Evolutionary conservation across 345 rosid genomes (phyloP).

Genomic region (Eutrema japonicum): DNA sequence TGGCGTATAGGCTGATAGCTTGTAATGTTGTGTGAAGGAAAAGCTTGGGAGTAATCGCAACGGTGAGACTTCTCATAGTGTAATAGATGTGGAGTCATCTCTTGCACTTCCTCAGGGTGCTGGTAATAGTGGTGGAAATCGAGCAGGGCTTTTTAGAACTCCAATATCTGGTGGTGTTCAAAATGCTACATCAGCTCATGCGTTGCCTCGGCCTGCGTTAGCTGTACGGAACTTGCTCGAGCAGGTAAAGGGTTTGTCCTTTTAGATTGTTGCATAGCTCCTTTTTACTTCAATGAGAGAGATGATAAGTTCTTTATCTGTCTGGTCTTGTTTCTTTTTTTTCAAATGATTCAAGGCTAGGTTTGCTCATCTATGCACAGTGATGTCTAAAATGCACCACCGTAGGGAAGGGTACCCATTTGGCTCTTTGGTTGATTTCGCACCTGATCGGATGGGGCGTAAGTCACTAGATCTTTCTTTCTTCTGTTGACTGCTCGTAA

Average conservation of each 20-base stretch:
- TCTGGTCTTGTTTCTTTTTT: slow-evolving; percentile 11
- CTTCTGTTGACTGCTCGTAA: slow-evolving; percentile 14
- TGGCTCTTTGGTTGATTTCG: slow-evolving; percentile 96
- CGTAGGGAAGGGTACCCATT: slow-evolving; percentile 96
- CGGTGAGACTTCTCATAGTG: slow-evolving; percentile 47
- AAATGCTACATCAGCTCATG: slow-evolving; percentile 97
- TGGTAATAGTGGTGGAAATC: slow-evolving; percentile 70
- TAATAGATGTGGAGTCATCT: slow-evolving; percentile 57
- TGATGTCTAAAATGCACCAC: slow-evolving; percentile 97
- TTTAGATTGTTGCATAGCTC: background rate
- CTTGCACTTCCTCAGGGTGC: slow-evolving; percentile 52
- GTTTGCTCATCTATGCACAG: slow-evolving; percentile 95
- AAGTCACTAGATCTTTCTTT: slow-evolving; percentile 45
- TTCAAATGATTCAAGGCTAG: slow-evolving; percentile 65
- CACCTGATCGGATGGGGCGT: slow-evolving; percentile 93
- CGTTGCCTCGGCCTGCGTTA: slow-evolving; percentile 87
- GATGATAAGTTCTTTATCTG: background rate
- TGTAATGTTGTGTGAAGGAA: slow-evolving; percentile 61
- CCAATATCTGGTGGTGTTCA: slow-evolving; percentile 99
- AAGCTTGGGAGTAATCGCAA: slow-evolving; percentile 44
- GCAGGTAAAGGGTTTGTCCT: slow-evolving; percentile 57
- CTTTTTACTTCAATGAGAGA: background rate
- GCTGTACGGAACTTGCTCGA: slow-evolving; percentile 99
- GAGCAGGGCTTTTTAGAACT: slow-evolving; percentile 93
- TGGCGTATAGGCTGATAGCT: slow-evolving; percentile 45